Evolutionary conservation across 805 yeast genomes (phyloP), one percentile per base, ranked within the genome.

Genomic region (Helenozyma baotianmanensis): DNA sequence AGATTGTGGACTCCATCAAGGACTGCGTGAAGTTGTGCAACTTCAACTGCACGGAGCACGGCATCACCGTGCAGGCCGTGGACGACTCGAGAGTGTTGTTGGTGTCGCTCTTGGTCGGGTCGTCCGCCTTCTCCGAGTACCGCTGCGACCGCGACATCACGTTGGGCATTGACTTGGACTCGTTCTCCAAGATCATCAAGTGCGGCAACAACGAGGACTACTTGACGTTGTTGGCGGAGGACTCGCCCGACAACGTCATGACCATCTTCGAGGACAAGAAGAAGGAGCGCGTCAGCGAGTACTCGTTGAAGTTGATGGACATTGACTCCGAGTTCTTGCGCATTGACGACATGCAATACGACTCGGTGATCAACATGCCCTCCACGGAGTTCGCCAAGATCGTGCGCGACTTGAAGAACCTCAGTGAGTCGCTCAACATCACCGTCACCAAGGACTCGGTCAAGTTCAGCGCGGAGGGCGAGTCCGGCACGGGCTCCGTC

Each of bases 31-130:
- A 85, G 53, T 74, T 89, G 50, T 92, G 97, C 70, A 92, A 92
- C 73, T 86, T 92, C 72, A 92, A 88, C 69, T 92, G 97, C 68
- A 78, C 94, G n/a, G 92, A 85, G 60, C 76, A 79, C 42, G 98
- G 98, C 47, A 82, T 92, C 53, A 82, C 94, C 9, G 90, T 94
- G 14, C 97, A 92, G 70, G 97, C 98, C 17, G 92, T 92, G 48
- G 98, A 92, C 64, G 94, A 88, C 58, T 88, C 98, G 17, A 86
- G 97, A 72, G 96, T 92, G 38, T 75, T 89, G 43, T 74, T 92
- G 45, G 96, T 90, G 25, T 83, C 95, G 14, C 70, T 92, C 43
- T 76, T 85, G 49, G 82, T 92, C 47, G 95, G 94, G 38, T 78
- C 80, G 43, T 89, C 84, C 40, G 89, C 95, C 9, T 92, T 92